Evolutionary conservation across 345 rosid species (phyloP), one percentile per base, ranked within the genome.

Genomic region (Mangifera indica): DNA sequence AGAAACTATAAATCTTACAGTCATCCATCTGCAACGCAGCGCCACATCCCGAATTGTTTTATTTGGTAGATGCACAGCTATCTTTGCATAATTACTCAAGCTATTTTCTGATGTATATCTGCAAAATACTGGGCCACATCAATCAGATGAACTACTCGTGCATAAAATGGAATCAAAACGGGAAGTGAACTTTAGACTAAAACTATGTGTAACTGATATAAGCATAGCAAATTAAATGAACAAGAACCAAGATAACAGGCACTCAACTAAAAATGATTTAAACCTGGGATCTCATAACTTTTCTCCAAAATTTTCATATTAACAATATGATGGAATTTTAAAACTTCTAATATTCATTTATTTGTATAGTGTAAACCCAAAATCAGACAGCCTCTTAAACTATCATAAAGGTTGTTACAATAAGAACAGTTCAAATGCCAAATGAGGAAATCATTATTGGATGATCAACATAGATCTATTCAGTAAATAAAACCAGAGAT

Each of bases 11-110:
- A 46, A 62, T 64, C 81, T 78, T 77, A 90, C 88, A 62, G 81
- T 68, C 83, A 86, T 81, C 97, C 96, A 89, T 74, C 81, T 81
- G 84, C 90, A 82, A 63, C 97, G 97, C 79, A 79, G 49, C 34
- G 96, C 97, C 66, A 93, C 91, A 70, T 93, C 98, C 25, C 98
- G 81, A 17, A 87, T 82, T 17, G 86, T 89, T 75, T 93, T 93
- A 56, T 80, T 62, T 44, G 49, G 69, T 48, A 93, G 81, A 75
- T 57, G 75, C 63, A 72, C 25, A 12, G 96, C 92, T 49, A 93
- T 85, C 84, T 89, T 88, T 21, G 88, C 80, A 81, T 93, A 91
- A 64, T 86, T 78, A 51, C 42, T 59, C 48, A 89, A 10, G 52
- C 5, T 79, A 25, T 82, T 37, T 45, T 84, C 90, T 9, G 77